Base-by-base conservation (phyloP, 106 monocot genomes). In the Gastrodia elata region DNA sequence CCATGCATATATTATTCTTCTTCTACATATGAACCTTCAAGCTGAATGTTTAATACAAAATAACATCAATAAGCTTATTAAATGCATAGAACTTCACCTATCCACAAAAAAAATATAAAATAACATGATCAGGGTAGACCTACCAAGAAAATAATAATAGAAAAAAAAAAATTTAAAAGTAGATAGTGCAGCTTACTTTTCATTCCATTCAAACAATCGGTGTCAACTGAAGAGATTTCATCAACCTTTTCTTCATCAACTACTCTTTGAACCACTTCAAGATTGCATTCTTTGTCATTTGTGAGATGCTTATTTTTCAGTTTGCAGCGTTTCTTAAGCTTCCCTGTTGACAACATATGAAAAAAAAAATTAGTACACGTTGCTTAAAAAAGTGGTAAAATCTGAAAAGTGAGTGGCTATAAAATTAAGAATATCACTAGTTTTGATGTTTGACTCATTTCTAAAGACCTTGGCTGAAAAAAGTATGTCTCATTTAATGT, bases 141-240 rank as follows among this genome's bases (percentile, higher is more conserved):
- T 52, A 22, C 52, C 22, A 22, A 52, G 4, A 52, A 52, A n/a
- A 52, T 52, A 52, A 52, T 52, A 52, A 52, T 5, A 7, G 22
- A n/a, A 52, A 52, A 1, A 22, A n/a, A 7, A 0, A n/a, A 52
- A 52, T 22, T 1, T n/a, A 22, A 18, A n/a, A 52, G 52, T 30
- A 14, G 5, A 4, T 11, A 61, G 61, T 28, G 61, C 4, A 27
- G 36, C 70, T 4, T 77, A 77, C 77, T 71, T 77, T 71, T 77
- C 77, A 71, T 77, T 77, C 77, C 77, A 71, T 42, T 39, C 30
- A 71, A 71, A 71, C 77, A 77, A 71, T 77, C 77, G 59, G 71
- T 71, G 71, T 64, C 77, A 42, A 77, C 77, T 28, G 22, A 77
- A 38, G 71, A 16, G 56, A 77, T 71, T 71, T 77, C 77, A 71